These are phyloP conservation scores for Phytophthora pini DNA, from an alignment of 352 stramenopile species.

Conservation along the genomic window DNA sequence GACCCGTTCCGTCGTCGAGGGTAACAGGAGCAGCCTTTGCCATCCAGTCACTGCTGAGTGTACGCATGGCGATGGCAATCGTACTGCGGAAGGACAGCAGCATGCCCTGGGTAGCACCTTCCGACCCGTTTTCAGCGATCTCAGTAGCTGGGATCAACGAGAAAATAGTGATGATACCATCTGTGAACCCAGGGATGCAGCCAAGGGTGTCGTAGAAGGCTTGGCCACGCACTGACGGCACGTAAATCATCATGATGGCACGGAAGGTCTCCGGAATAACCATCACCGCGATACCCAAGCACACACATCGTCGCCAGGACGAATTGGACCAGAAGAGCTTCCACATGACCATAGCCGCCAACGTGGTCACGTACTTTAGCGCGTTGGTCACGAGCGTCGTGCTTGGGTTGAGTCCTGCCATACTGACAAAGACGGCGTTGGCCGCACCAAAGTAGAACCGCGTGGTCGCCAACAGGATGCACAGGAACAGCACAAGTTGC, in stretches of 20 bases:
- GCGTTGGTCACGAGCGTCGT: conserved; percentile 54
- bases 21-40: conserved; percentile 35
- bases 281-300: conserved; percentile 48
- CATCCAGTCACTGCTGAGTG: conserved; percentile 62
- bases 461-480: conserved; percentile 56
- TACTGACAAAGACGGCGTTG: conserved; percentile 43
- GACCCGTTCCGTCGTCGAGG: conserved; percentile 32
- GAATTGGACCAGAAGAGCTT: conserved; percentile 56
- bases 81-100: conserved; percentile 66
- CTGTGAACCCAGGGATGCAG: conserved; percentile 60
- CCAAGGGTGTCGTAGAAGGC: conserved; percentile 61
- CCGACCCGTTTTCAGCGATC: conserved; percentile 74
- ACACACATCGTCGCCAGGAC: conserved; percentile 47
- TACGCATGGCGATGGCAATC: conserved; percentile 62
- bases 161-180: conserved; percentile 77
- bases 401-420: conserved; percentile 48
- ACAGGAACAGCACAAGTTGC: conserved; percentile 80
- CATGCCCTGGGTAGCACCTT: conserved; percentile 73
- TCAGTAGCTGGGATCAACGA: conserved; percentile 70
- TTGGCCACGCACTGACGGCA: conserved; percentile 43
- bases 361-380: conserved; percentile 57
- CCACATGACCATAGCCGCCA: conserved; percentile 67
- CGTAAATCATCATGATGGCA: conserved; percentile 67
- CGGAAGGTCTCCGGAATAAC: conserved; percentile 59
- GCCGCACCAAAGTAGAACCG: conserved; percentile 65